Percentiles rank a stretch among this genome's conserved stretches.
Evolutionary conservation across 2,329 filamentous ascomycete species (phyloP).

Genomic region (Microsporum canis): DNA sequence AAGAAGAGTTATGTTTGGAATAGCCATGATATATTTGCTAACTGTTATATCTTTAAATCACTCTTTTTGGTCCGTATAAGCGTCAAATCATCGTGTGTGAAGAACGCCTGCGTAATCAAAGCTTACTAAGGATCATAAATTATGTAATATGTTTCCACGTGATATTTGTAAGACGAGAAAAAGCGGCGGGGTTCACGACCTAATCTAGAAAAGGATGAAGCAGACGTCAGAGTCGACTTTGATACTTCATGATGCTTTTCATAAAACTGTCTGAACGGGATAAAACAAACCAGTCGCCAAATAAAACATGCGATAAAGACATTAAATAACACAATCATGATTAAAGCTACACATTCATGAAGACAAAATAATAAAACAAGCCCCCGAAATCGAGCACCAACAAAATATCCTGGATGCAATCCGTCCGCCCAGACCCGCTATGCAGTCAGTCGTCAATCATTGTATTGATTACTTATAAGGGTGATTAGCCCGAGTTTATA

Average conservation of each 20-base stretch:
- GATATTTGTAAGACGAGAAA: neutral
- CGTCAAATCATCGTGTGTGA: too few relatives aligned
- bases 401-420: neutral
- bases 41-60: too few relatives aligned
- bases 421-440: slow-evolving; percentile 26
- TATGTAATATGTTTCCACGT: too few relatives aligned
- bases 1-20: too few relatives aligned
- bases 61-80: too few relatives aligned
- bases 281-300: neutral
- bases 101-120: too few relatives aligned
- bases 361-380: slow-evolving; percentile 19
- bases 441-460: slow-evolving; percentile 24
- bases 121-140: too few relatives aligned
- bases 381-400: slow-evolving; percentile 15
- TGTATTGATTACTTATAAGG: slow-evolving; percentile 23
- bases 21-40: too few relatives aligned
- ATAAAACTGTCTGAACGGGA: neutral
- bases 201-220: neutral
- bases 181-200: neutral
- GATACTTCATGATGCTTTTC: neutral
- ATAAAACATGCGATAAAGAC: neutral
- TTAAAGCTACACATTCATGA: slow-evolving; percentile 20
- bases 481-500: slow-evolving; percentile 16
- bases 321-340: slow-evolving; percentile 12
- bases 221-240: neutral